phyloP scores from a whole-genome alignment of 2,329 filamentous ascomycete genomes.

The Neocucurbitaria cava region DNA sequence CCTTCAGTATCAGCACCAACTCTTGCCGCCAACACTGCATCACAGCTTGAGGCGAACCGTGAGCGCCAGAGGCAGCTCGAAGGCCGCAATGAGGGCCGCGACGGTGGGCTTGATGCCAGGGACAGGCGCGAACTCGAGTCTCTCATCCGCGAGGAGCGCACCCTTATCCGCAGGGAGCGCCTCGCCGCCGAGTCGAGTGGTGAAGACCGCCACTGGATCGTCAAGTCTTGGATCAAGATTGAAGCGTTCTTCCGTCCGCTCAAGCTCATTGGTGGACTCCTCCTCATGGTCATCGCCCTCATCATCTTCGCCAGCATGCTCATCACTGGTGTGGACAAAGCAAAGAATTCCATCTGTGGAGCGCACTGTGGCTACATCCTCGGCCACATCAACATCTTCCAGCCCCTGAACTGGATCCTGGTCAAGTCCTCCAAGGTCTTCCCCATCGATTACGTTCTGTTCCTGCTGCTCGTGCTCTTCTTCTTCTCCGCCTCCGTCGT shows the following conservation, averaged over 20 bases:
- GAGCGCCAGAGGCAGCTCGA: slow-evolving; percentile 93
- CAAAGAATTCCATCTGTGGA: slow-evolving; percentile 93
- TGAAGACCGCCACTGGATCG: slow-evolving; percentile 75
- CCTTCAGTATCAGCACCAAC: slow-evolving; percentile 84
- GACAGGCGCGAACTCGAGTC: slow-evolving; percentile 88
- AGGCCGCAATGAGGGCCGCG: slow-evolving; percentile 78
- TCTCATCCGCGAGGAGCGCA: slow-evolving; percentile 88
- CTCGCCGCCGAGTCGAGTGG: slow-evolving; percentile 83
- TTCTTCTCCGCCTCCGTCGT: slow-evolving; percentile 89
- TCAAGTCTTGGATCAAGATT: slow-evolving; percentile 78
- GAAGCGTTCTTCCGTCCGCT: slow-evolving; percentile 85
- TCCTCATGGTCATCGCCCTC: slow-evolving; percentile 76
- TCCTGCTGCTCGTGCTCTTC: slow-evolving; percentile 82
- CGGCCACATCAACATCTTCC: slow-evolving; percentile 87
- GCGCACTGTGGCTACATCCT: slow-evolving; percentile 90
- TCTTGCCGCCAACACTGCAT: slow-evolving; percentile 76
- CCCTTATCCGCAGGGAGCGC: slow-evolving; percentile 85
- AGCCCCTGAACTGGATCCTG: slow-evolving; percentile 91
- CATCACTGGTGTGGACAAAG: slow-evolving; percentile 94
- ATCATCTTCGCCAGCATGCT: slow-evolving; percentile 91
- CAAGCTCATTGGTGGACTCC: slow-evolving; percentile 83
- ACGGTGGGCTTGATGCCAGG: slow-evolving; percentile 78
- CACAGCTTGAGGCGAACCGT: slow-evolving; percentile 84
- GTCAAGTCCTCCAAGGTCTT: slow-evolving; percentile 82
- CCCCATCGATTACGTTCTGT: slow-evolving; percentile 90